Evolutionary conservation across 1,139 yeast genomes (phyloP).

Genomic region (Taphrina sp.): DNA sequence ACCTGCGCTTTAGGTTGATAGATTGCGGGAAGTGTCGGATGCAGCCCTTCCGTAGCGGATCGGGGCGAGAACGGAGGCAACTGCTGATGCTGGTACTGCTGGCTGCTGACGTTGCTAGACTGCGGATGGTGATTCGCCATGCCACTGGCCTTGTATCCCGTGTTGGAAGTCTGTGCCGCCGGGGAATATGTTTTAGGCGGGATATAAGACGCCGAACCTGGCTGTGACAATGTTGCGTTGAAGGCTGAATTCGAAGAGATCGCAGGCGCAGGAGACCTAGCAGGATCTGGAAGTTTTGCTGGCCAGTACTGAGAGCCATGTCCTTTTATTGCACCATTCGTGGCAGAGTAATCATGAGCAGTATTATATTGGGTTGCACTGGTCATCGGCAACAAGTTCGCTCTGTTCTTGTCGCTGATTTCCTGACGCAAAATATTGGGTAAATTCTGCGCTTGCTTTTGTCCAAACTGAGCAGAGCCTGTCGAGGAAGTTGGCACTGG

Average conservation of each 20-base stretch:
- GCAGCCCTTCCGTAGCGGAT: too few species aligned
- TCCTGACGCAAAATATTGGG: slow-evolving; percentile 20
- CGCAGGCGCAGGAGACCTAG: slow-evolving; percentile 12
- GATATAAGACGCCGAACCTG: slow-evolving; percentile 20
- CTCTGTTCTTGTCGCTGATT: background rate
- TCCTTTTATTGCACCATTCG: background rate
- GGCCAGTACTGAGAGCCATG: slow-evolving; percentile 9
- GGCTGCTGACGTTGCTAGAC: too few species aligned
- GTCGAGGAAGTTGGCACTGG: background rate
- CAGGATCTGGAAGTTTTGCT: background rate
- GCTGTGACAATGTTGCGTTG: slow-evolving; percentile 16
- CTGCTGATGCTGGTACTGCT: too few species aligned
- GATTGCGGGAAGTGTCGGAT: too few species aligned
- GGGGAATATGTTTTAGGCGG: slow-evolving; percentile 14
- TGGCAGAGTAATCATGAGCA: background rate
- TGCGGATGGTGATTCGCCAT: too few species aligned
- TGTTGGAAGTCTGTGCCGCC: slow-evolving; percentile 1
- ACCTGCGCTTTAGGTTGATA: too few species aligned
- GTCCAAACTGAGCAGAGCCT: slow-evolving; percentile 1
- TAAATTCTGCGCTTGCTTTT: slow-evolving; percentile 17
- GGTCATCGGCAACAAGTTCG: slow-evolving; percentile 1
- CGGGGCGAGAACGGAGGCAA: too few species aligned
- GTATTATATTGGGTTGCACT: too few species aligned
- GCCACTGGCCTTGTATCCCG: slow-evolving; percentile 1
- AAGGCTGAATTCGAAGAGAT: slow-evolving; percentile 17